phyloP scores from a whole-genome alignment of 495 filamentous ascomycete species.

The Neurospora sp. region DNA sequence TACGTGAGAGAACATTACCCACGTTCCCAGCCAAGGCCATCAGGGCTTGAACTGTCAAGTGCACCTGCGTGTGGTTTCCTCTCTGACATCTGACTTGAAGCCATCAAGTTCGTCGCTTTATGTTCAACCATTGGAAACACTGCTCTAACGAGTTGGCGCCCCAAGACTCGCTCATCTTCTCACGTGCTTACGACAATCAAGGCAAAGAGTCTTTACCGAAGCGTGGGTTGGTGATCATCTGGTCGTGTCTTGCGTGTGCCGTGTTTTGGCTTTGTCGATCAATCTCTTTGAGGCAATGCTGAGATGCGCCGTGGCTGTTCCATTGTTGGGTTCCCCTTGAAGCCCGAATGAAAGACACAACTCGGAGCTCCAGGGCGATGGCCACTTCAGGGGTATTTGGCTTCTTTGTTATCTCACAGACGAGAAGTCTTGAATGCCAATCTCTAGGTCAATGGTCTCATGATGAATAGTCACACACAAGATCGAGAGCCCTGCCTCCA shows the following conservation, averaged over 20 bases:
- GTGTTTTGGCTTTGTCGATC: not conserved
- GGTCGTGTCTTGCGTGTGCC: not conserved
- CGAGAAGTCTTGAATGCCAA: not conserved
- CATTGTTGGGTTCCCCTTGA: not conserved
- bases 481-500: not conserved
- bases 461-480: not conserved
- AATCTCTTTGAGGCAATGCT: not conserved
- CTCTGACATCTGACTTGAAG: not conserved
- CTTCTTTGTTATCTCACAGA: not conserved
- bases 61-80: too few species aligned
- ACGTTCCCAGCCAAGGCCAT: too few species aligned
- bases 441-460: not conserved
- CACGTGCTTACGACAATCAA: not conserved
- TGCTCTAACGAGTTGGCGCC: not conserved
- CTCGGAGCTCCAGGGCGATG: not conserved
- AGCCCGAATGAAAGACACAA: not conserved
- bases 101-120: not conserved
- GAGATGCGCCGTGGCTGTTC: not conserved
- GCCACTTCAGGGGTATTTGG: not conserved
- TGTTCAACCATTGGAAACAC: not conserved
- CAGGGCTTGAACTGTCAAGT: too few species aligned
- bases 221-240: not conserved
- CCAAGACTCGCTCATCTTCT: not conserved
- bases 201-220: not conserved
- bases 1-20: not conserved